Base-by-base conservation (phyloP, 257 asterid genomes). In the Ilex aquifolium region DNA sequence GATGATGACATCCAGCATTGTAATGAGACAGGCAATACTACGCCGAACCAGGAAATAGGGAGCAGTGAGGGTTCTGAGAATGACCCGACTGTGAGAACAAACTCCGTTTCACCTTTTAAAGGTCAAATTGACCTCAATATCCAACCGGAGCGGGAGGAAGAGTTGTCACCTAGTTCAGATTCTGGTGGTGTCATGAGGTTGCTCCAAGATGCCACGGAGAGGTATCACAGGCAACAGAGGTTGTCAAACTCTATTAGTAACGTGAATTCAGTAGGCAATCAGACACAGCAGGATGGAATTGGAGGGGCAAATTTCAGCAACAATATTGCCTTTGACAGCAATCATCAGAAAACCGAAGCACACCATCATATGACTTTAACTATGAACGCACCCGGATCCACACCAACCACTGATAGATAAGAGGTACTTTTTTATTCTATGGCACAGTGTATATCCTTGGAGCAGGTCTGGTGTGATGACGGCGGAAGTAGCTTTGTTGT, bases 11-110 rank as follows among this genome's bases (percentile, higher is more conserved):
- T 51, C 17, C 63, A 27, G 14, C 55, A 32, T 13, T 53, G 44
- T 44, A 58, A 58, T 48, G 73, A 55, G 7, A 42, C 67, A 5
- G 64, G 39, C 27, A 61, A 61, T 51, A 46, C 27, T 49, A 59
- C 65, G 14, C 65, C 72, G 2, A 69, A 56, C 46, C 74, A 46
- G 10, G 74, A 62, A 69, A 68, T 39, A 49, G 57, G 15, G 63
- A 79, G 70, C n/a, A 71, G 70, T 15, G 80, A 60, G 62, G 72
- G 65, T 60, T 14, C 61, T 68, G 59, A 53, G 7, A 80, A 74
- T 31, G 76, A 75, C 54, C 53, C 59, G 12, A 65, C 65, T 6
- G 78, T 61, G 52, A 76, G 42, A 50, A 68, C 64, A 42, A 39
- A 64, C 39, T 75, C 31, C 57, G 0, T 7, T 36, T 36, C 42